Evolutionary conservation across 202 grass and related monocot genomes (phyloP), one percentile per base, ranked within the genome.

Genomic region (Brachypodium distachyon): DNA sequence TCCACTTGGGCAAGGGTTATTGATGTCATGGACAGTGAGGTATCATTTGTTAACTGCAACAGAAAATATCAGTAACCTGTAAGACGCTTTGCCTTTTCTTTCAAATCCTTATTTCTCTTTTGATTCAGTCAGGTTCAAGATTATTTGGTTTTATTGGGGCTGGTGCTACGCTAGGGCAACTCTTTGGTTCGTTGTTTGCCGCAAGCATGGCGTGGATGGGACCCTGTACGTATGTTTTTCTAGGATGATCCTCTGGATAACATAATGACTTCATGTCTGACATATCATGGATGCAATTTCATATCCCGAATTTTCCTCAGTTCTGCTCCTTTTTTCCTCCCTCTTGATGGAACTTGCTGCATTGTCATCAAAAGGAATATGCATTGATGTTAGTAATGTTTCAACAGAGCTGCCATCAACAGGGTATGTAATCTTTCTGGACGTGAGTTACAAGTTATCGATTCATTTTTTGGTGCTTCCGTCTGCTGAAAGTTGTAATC

Each of bases 1-100:
- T 97, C 95, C 57, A 97, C 95, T 61, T 97, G 95, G 95, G 91
- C 91, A 74, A 88, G 95, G 47, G 87, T 97, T 60, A 94, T 94
- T 84, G 95, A 97, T 80, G 84, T 97, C 36, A 92, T 97, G 95
- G 89, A 97, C 36, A 97, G 83, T 71, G 89, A 97, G 91, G 95
- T 97, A 97, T 61, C 61, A 31, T 82, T 61, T 46, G 14, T 41
- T 4, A 65, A 33, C 23, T 6, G 4, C 66, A 26, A 16, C 17
- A 55, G 37, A 43, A 64, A 13, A 33, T 40, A 64, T 77, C 3
- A 4, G 2, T 5, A 34, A 22, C 16, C 27, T 2, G 14, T 23
- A 18, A 31, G 18, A 25, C 22, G 10, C 25, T 47, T 52, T 16
- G 27, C 18, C 2, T 38, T 70, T 77, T 50, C 74, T 85, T 41